Conservation (phyloP, 345 rosid species). For the Salix exigua region DNA sequence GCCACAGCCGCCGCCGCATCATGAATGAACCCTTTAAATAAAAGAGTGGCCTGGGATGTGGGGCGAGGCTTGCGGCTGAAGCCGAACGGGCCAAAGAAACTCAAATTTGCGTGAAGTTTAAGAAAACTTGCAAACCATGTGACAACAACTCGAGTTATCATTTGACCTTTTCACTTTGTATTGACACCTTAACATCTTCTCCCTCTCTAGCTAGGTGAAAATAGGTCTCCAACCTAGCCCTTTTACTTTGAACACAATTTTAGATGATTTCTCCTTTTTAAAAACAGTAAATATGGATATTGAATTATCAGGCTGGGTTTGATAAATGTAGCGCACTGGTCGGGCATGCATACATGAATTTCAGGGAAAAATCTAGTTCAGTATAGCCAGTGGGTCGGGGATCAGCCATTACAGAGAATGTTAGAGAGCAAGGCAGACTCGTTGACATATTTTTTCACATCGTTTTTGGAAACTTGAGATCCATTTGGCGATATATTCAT, state of each 20-base stretch:
- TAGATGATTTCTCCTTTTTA: no score
- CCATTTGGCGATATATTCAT: conserved; percentile 1
- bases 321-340: no score
- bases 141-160: conserved; percentile 12
- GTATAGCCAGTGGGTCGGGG: not conserved
- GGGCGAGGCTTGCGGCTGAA: not conserved
- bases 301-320: no score
- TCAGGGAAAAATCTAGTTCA: conserved; percentile 13
- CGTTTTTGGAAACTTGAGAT: not conserved
- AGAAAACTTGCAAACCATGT: conserved; percentile 6
- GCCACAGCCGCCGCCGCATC: not conserved
- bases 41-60: not conserved
- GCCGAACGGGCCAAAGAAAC: not conserved
- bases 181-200: conserved; percentile 10
- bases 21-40: not conserved
- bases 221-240: conserved; percentile 4
- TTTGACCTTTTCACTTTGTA: conserved; percentile 13
- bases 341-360: conserved; percentile 14
- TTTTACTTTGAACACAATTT: not conserved
- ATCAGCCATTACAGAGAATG: conserved; percentile 29
- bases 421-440: conserved; percentile 9
- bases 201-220: not conserved
- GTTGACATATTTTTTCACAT: not conserved
- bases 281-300: no score
- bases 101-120: conserved; percentile 3